Base-by-base conservation (phyloP, 306 rosid genomes). In the Rubus idaeus region DNA sequence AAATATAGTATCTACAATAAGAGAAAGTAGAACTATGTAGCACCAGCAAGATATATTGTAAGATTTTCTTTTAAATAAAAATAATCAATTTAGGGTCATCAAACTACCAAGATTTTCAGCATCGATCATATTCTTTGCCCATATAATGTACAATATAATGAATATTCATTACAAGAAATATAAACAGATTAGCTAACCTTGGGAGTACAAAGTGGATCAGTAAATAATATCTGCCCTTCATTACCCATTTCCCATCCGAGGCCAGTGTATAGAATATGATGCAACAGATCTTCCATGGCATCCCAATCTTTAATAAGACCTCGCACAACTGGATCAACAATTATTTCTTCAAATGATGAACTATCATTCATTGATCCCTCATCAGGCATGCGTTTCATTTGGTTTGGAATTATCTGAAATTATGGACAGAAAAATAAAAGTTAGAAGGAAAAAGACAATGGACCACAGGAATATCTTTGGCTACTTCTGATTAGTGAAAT, bases 201-300 rank as follows among this genome's bases (percentile, higher is more conserved):
- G 13, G 98, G 98, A 44, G 98, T 94, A 82, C 80, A 89, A 66
- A 94, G 97, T 78, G 98, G 97, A 83, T 94, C 98, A 3, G 98
- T 91, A 82, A 94, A 94, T 55, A 94, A 75, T 76, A 94, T 89
- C 75, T 94, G 96, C 50, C 98, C 98, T 89, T 94, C 98, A 68
- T 92, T 92, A 70, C 99, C 99, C 10, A 92, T 89, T 85, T 92
- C 99, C 99, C 99, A 95, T 73, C 99, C 99, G 71, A 95, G 99
- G 63, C 97, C 99, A 71, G 89, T 75, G 66, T 95, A 95, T 52
- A 95, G 81, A 26, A 92, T 86, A 88, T 95, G 89, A 81, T 89
- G 90, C 88, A 95, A 85, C 80, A 95, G 81, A 81, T 95, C 99
- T 83, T 95, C 99, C 92, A 95, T 82, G 21, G 99, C 97, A 84